Percentiles rank a stretch among this genome's conserved stretches.
Conservation (phyloP, 1,284 basidiomycete species). For the Ceratobasidium sp. region DNA sequence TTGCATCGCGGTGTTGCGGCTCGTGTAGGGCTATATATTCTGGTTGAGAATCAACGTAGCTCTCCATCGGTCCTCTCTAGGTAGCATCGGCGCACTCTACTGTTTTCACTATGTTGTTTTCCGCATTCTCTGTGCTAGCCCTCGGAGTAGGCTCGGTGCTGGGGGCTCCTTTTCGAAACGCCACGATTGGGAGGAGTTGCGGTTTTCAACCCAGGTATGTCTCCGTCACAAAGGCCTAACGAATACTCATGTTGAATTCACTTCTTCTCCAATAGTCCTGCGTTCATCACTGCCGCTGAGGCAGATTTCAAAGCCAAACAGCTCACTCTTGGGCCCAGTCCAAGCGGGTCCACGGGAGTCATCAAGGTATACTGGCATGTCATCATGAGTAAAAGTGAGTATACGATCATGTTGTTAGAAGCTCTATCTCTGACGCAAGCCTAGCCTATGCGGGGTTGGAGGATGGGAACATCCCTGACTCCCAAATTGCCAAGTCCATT, state of each 20-base stretch:
- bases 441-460: conserved; percentile 13
- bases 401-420: not conserved
- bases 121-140: conserved; percentile 10
- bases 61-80: not conserved
- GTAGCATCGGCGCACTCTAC: not conserved
- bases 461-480: conserved; percentile 27
- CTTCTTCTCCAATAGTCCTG: not conserved
- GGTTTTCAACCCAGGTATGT: conserved; percentile 4
- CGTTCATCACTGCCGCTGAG: conserved; percentile 15
- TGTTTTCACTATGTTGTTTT: conserved; percentile 7
- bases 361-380: conserved; percentile 47
- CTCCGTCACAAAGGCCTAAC: not conserved
- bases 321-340: no score
- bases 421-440: not conserved
- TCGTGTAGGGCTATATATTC: conserved; percentile 12
- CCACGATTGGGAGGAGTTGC: not conserved
- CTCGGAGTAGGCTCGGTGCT: conserved; percentile 16
- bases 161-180: conserved; percentile 16
- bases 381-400: conserved; percentile 36
- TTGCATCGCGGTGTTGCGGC: no score
- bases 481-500: conserved; percentile 51
- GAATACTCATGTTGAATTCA: not conserved
- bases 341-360: no score
- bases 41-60: not conserved
- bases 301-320: not conserved